These are phyloP conservation scores for Chaetomiaceae sp. DNA, from an alignment of 2,329 filamentous ascomycete species.

Conservation along the genomic window DNA sequence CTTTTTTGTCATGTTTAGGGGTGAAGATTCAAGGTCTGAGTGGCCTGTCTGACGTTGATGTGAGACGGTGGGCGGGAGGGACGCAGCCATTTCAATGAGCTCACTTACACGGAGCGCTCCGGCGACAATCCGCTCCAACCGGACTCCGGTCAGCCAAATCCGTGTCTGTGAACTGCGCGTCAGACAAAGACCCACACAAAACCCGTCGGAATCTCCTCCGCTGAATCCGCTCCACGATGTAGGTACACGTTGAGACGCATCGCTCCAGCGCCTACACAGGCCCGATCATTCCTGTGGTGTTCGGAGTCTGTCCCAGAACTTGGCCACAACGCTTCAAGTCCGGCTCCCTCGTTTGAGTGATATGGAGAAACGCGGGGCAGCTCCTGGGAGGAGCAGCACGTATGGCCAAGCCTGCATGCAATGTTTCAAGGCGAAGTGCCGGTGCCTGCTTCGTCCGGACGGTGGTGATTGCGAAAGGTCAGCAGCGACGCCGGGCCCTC, in stretches of 20 bases:
- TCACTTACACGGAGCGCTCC: background rate
- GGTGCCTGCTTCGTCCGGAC: background rate
- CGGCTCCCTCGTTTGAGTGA: background rate
- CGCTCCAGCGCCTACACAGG: background rate
- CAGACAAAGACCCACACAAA: background rate
- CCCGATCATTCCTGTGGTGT: background rate
- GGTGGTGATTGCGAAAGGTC: background rate
- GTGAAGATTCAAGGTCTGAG: background rate
- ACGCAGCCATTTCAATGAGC: background rate
- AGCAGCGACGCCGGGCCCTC: background rate
- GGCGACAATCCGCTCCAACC: background rate
- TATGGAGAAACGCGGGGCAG: background rate
- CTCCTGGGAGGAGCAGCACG: background rate
- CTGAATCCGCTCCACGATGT: too few relatives aligned
- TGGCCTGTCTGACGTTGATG: background rate
- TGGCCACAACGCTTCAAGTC: background rate
- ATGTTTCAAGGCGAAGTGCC: slow-evolving; percentile 1
- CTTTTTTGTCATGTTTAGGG: slow-evolving; percentile 5
- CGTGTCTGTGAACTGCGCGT: too few relatives aligned
- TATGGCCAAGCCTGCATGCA: background rate
- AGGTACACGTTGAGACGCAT: background rate
- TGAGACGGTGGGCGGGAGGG: background rate
- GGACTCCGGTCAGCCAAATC: background rate
- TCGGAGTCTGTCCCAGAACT: background rate
- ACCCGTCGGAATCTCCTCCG: background rate